A percentile compares a stretch with the other conserved stretches of the same genome.
phyloP scores from a whole-genome alignment of 1,284 basidiomycete species.

The Pholiota adiposa region DNA sequence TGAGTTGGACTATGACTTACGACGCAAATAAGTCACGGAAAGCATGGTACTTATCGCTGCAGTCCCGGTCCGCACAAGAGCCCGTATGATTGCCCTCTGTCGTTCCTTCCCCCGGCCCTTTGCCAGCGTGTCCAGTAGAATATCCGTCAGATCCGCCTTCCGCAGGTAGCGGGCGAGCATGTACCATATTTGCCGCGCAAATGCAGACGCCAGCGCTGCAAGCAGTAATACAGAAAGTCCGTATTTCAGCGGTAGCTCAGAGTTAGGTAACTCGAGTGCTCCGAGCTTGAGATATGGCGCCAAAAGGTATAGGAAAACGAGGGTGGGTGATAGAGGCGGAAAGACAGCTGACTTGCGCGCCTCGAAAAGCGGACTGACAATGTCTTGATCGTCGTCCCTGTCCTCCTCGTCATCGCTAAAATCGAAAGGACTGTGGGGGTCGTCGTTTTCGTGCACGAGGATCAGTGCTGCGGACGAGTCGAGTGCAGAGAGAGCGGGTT shows the following conservation, averaged over 20 bases:
- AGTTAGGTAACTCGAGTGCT: conserved; percentile 59
- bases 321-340: conserved; percentile 56
- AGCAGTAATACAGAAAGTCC: conserved; percentile 55
- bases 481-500: conserved; percentile 28
- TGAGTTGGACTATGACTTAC: conserved; percentile 43
- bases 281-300: conserved; percentile 72
- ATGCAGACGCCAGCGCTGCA: conserved; percentile 60
- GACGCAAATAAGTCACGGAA: conserved; percentile 64
- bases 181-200: conserved; percentile 73
- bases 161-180: conserved; percentile 71
- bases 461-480: conserved; percentile 55
- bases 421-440: conserved; percentile 44
- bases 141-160: conserved; percentile 64
- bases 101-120: conserved; percentile 53
- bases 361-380: conserved; percentile 44
- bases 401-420: conserved; percentile 52
- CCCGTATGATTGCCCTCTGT: conserved; percentile 44
- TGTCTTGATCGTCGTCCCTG: conserved; percentile 43
- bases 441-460: conserved; percentile 59
- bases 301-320: conserved; percentile 70
- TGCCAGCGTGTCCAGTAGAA: conserved; percentile 65
- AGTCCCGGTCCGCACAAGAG: conserved; percentile 44
- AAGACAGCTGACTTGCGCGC: conserved; percentile 45
- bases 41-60: conserved; percentile 52
- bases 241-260: conserved; percentile 49